Evolutionary conservation across 2,329 filamentous ascomycete species (phyloP).

Genomic region (Cercospora nicotianae): DNA sequence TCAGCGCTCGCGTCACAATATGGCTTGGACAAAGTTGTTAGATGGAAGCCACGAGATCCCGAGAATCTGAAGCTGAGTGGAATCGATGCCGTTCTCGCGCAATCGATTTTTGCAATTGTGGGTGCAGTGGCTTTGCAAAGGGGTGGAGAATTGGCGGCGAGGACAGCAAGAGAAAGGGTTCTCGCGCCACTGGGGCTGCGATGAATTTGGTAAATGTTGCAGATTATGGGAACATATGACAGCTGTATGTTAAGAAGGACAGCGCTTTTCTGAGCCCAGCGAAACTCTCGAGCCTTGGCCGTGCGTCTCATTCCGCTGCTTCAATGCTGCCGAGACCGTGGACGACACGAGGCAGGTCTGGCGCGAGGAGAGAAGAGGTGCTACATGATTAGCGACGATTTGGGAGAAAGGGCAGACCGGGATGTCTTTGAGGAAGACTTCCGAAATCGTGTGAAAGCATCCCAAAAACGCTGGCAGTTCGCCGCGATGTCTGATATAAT

Average conservation of each 20-base stretch:
- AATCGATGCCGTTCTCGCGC: constrained; percentile 69
- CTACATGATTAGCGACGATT: background rate
- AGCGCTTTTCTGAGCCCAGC: background rate
- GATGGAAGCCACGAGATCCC: constrained; percentile 83
- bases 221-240: too few species aligned
- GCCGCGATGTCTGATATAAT: constrained; percentile 2
- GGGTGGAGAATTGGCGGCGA: constrained; percentile 74
- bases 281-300: background rate
- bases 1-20: constrained; percentile 67
- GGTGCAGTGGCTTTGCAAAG: constrained; percentile 88
- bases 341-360: background rate
- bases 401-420: background rate
- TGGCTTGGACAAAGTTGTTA: constrained; percentile 70
- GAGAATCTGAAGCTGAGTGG: constrained; percentile 72
- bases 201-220: constrained; percentile 42
- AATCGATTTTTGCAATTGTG: constrained; percentile 79
- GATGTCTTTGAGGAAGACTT: background rate
- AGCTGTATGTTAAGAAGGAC: background rate
- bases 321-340: background rate
- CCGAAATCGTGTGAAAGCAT: background rate
- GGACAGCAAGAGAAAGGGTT: constrained; percentile 74
- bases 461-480: background rate
- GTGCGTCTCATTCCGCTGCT: background rate
- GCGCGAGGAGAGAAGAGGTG: background rate
- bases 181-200: constrained; percentile 59